Conservation (phyloP, 2,329 filamentous ascomycete genomes). For the Cladorrhinum sp. region DNA sequence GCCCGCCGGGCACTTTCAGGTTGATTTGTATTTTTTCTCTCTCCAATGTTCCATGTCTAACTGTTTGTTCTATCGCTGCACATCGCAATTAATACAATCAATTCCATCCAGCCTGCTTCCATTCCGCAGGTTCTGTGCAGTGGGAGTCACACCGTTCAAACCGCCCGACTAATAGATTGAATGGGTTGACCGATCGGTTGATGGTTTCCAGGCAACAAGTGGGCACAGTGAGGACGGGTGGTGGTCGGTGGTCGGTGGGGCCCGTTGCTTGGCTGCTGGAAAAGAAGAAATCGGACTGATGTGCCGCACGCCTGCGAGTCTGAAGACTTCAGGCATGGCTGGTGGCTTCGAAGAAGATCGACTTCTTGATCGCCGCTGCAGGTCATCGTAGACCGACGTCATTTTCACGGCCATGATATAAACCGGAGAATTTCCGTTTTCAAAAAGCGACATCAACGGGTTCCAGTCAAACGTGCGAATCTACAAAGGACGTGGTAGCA, state of each 20-base stretch:
- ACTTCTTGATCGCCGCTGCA: conserved; percentile 14
- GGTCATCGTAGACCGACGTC: conserved; percentile 1
- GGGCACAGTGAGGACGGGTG: neutral
- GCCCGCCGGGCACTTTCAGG: too few species aligned
- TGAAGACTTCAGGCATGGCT: conserved; percentile 4
- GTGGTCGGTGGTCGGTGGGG: neutral
- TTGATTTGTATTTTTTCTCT: neutral
- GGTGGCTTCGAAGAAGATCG: too few species aligned
- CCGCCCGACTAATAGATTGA: neutral
- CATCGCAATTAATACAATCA: neutral
- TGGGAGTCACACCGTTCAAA: neutral
- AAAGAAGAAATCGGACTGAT: neutral
- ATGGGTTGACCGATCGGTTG: neutral
- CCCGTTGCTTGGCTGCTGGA: too few species aligned
- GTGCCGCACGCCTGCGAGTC: conserved; percentile 4
- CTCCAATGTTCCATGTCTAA: neutral
- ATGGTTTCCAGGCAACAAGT: conserved; percentile 9
- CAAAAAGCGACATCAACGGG: neutral
- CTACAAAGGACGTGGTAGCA: neutral
- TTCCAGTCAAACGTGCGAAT: neutral
- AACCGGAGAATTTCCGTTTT: neutral
- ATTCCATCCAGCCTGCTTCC: neutral
- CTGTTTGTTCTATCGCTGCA: neutral
- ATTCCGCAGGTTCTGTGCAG: neutral
- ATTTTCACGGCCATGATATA: neutral